phyloP scores from a whole-genome alignment of 2,329 filamentous ascomycete genomes.

The Exophiala lecanii-corni region DNA sequence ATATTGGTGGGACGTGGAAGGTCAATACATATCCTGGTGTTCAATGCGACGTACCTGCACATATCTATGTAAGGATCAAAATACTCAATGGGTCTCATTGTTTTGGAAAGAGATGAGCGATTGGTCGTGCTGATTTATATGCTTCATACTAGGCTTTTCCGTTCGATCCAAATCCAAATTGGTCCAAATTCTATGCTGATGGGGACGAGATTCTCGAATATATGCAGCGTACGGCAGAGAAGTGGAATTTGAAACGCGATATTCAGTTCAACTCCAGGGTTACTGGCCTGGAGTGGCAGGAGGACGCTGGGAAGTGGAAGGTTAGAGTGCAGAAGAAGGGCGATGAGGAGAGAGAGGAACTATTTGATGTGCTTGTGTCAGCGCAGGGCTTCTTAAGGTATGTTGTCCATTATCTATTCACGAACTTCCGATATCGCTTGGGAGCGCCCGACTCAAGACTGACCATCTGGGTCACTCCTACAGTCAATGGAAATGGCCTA shows the following conservation, averaged over 20 bases:
- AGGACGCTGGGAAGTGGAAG: slow-evolving; percentile 34
- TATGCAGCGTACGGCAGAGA: slow-evolving; percentile 35
- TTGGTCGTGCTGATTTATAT: too few relatives aligned
- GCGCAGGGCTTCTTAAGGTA: slow-evolving; percentile 29
- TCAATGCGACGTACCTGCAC: slow-evolving; percentile 61
- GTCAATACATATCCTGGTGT: slow-evolving; percentile 39
- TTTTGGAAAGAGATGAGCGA: too few relatives aligned
- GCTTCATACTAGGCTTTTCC: slow-evolving; percentile 24
- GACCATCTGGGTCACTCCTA: not conserved
- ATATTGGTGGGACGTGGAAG: slow-evolving; percentile 39
- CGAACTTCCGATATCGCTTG: not conserved
- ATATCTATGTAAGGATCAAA: slow-evolving; percentile 55
- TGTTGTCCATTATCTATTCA: slow-evolving; percentile 3
- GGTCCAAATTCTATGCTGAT: slow-evolving; percentile 39
- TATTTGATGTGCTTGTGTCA: slow-evolving; percentile 36
- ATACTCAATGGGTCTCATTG: slow-evolving; percentile 42
- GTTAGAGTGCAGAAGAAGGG: slow-evolving; percentile 31
- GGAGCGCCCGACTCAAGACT: slow-evolving; percentile 3
- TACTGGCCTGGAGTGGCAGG: slow-evolving; percentile 37
- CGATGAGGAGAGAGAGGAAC: slow-evolving; percentile 26
- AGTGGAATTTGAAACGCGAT: slow-evolving; percentile 38
- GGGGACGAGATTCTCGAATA: slow-evolving; percentile 42
- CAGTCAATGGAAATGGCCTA: slow-evolving; percentile 30
- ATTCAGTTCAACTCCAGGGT: slow-evolving; percentile 37
- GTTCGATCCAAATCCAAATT: slow-evolving; percentile 42